Evolutionary conservation across 2,329 filamentous ascomycete genomes (phyloP).

Genomic region (Curvularia hawaiiensis): DNA sequence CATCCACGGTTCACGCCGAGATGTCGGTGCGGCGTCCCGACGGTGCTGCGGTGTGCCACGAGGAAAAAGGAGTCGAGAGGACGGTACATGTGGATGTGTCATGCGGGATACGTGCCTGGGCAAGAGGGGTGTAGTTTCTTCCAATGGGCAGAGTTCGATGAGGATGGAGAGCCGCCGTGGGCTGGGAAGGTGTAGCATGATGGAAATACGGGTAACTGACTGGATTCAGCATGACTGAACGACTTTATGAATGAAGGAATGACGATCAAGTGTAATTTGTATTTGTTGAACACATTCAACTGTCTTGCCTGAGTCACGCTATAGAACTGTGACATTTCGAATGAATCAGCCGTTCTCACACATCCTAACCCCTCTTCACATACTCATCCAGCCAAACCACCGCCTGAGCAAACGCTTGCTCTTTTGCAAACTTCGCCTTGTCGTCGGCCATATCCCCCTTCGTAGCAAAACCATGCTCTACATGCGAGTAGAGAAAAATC

Average conservation of each 20-base stretch:
- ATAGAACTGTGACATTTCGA: background rate
- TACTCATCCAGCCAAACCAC: slow-evolving; percentile 76
- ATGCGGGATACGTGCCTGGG: slow-evolving; percentile 73
- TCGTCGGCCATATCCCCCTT: slow-evolving; percentile 66
- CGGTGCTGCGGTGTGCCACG: slow-evolving; percentile 77
- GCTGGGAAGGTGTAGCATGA: slow-evolving; percentile 8
- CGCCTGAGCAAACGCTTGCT: slow-evolving; percentile 80
- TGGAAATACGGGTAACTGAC: background rate
- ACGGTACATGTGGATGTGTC: slow-evolving; percentile 93
- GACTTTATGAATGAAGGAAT: no score
- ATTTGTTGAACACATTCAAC: background rate
- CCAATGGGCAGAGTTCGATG: slow-evolving; percentile 49
- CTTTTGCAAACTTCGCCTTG: slow-evolving; percentile 71
- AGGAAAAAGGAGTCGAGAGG: slow-evolving; percentile 77
- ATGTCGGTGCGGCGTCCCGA: slow-evolving; percentile 75
- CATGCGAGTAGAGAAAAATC: slow-evolving; percentile 74
- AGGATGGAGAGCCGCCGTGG: slow-evolving; percentile 82
- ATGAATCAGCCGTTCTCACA: background rate
- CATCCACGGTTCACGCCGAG: slow-evolving; percentile 78
- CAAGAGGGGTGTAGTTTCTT: slow-evolving; percentile 53
- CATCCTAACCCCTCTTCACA: slow-evolving; percentile 47
- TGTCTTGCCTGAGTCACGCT: background rate
- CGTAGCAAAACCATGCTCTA: slow-evolving; percentile 77
- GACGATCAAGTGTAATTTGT: background rate
- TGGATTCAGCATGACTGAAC: background rate